phyloP scores from a whole-genome alignment of 306 rosid genomes.

The Albizia julibrissin region DNA sequence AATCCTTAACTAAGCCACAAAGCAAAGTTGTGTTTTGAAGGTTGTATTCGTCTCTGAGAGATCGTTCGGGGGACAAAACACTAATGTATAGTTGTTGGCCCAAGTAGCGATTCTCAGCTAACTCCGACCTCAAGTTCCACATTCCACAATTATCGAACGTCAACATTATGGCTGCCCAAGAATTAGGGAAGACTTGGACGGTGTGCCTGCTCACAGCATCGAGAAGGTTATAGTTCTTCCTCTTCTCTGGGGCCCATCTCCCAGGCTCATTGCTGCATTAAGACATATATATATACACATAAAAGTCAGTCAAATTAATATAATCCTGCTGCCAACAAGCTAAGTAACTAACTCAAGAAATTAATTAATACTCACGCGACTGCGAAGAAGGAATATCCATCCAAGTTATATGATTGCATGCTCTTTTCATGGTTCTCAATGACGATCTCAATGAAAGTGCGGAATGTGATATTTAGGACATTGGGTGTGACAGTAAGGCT shows the following conservation, averaged over 20 bases:
- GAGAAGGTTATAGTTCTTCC: conserved; percentile 6
- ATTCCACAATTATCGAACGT: not conserved
- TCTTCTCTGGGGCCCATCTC: conserved; percentile 47
- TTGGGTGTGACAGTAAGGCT: conserved; percentile 31
- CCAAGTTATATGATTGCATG: conserved; percentile 55
- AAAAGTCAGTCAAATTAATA: not conserved
- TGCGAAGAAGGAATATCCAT: conserved; percentile 50
- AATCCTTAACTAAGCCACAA: conserved; percentile 41
- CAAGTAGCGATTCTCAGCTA: not conserved
- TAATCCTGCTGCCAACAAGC: too few species aligned
- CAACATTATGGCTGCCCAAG: conserved; percentile 42
- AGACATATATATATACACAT: not conserved
- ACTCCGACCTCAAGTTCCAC: conserved; percentile 7
- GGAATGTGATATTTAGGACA: conserved; percentile 43
- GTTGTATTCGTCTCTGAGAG: conserved; percentile 50
- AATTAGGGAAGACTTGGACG: not conserved
- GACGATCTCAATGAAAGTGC: conserved; percentile 52
- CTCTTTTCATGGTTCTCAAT: conserved; percentile 59
- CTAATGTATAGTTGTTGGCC: conserved; percentile 39
- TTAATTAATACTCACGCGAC: conserved; percentile 43
- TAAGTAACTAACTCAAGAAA: too few species aligned
- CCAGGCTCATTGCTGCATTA: conserved; percentile 53
- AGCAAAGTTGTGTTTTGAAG: conserved; percentile 25
- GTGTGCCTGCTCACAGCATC: conserved; percentile 9
- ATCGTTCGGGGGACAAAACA: conserved; percentile 25